Conservation (phyloP, 768 basidiomycete genomes). For the Rhodotorula kratochvilovae region DNA sequence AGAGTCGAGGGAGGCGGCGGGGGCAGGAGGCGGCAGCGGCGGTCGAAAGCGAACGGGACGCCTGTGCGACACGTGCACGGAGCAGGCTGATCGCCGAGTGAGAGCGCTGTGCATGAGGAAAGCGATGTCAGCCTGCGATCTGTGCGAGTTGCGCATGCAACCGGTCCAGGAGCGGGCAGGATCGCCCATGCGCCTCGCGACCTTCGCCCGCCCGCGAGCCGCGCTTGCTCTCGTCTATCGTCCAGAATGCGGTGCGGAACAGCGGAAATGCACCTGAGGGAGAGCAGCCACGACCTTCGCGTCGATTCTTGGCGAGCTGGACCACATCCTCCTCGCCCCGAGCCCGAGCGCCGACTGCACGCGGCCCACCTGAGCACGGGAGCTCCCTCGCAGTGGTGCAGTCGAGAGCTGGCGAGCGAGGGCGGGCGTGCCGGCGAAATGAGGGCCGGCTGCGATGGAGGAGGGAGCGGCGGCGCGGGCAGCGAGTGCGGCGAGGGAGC, state of each 20-base stretch:
- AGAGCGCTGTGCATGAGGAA: not conserved
- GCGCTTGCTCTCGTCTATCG: too few species aligned
- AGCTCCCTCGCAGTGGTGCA: not conserved
- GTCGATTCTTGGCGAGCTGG: not conserved
- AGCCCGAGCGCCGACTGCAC: not conserved
- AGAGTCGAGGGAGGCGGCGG: constrained; percentile 43
- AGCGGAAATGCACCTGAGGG: too few species aligned
- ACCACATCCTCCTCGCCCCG: not conserved
- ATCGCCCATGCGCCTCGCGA: too few species aligned
- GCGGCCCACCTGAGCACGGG: not conserved
- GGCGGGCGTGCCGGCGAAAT: not conserved
- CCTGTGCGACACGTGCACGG: not conserved
- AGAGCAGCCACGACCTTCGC: not conserved
- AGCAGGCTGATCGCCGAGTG: constrained; percentile 7
- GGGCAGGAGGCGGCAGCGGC: constrained; percentile 62
- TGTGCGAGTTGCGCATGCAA: not conserved
- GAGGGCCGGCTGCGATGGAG: not conserved
- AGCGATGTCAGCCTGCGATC: not conserved
- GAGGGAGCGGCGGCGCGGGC: not conserved
- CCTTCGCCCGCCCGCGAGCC: too few species aligned
- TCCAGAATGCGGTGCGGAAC: too few species aligned
- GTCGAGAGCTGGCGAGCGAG: not conserved
- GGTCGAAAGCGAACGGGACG: constrained; percentile 54
- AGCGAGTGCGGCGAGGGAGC: not conserved
- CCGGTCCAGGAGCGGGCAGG: too few species aligned